phyloP scores from a whole-genome alignment of 2,329 filamentous ascomycete genomes.

The Aspergillus sp. region DNA sequence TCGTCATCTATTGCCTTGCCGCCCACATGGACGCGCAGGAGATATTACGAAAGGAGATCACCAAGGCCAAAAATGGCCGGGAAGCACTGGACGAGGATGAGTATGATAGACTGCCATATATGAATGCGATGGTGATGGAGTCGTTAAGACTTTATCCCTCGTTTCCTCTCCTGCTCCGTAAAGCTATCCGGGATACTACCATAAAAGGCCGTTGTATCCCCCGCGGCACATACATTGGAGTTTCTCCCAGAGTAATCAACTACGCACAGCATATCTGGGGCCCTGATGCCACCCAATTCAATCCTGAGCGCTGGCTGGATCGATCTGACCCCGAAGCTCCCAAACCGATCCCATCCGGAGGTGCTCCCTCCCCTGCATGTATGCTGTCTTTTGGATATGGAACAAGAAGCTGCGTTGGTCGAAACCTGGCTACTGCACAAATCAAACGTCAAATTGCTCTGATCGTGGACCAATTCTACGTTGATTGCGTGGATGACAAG shows the following conservation, averaged over 20 bases:
- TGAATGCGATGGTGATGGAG: slow-evolving; percentile 73
- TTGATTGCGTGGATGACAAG: not conserved
- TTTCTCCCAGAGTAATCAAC: slow-evolving; percentile 67
- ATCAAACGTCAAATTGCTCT: not conserved
- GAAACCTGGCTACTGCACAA: not conserved
- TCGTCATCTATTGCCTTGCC: slow-evolving; percentile 2
- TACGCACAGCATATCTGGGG: slow-evolving; percentile 68
- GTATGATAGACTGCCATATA: slow-evolving; percentile 66
- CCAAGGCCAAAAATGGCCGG: not conserved
- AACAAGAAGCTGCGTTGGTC: slow-evolving; percentile 2
- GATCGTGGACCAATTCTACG: slow-evolving; percentile 1
- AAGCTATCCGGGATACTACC: slow-evolving; percentile 61
- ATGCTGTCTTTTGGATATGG: slow-evolving; percentile 4
- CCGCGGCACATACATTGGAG: slow-evolving; percentile 64
- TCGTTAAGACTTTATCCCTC: slow-evolving; percentile 67
- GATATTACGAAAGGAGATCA: not conserved
- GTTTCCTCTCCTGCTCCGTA: slow-evolving; percentile 66
- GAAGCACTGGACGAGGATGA: not conserved
- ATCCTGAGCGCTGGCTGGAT: slow-evolving; percentile 71
- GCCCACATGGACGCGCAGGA: not conserved
- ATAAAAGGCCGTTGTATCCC: slow-evolving; percentile 63
- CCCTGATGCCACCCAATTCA: slow-evolving; percentile 65
- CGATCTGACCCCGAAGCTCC: slow-evolving; percentile 48
- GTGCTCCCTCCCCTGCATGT: not conserved
- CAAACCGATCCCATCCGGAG: not conserved